Evolutionary conservation across 768 basidiomycete species (phyloP), one percentile per base, ranked within the genome.

Genomic region (Calocybe indica): DNA sequence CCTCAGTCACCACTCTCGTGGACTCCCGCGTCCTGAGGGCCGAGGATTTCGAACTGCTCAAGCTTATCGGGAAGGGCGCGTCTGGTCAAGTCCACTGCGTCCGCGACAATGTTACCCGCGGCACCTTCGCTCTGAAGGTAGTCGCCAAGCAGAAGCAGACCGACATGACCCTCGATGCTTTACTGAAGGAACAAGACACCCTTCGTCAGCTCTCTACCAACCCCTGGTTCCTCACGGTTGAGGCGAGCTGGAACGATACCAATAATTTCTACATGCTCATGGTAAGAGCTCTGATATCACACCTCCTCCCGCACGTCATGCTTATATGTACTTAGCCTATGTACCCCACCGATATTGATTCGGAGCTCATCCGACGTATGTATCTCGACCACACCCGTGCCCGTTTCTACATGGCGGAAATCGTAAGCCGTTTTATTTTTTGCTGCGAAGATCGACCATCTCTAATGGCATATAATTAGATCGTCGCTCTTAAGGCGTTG

Each of bases 211-310:
- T 43, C 28, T 8, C 14, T 7, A 33, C 5, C 31, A 30, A 32
- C 3, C n/a, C 31, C 1, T 30, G 42, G 5, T 43, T 43, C 28
- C n/a, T 43, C 7, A 8, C 8, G 30, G 3, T 43, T 30, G 42
- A 43, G 31, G 42, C 42, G 10, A 32, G 31, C 31, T 43, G 42
- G 42, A 43, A 15, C 30, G 42, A 43, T n/a, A 33, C 42, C 28
- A 43, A 43, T n/a, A 30, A 43, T 34, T 43, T 43, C 30, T 43
- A 43, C 31, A 32, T 43, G n/a, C 31, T 43, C 11, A 5, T 34
- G 5, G 42, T 43, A 43, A 7, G 42, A 13, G 42, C 31, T 7
- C 3, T 33, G 42, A 12, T 32, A 34, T 29, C 10, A 6, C 40
- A 22, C 22, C 22, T 22, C n/a, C n/a, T 5, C 31, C 40, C 11